A percentile compares a stretch with the other conserved stretches of the same genome.
Conservation (phyloP, 1,139 yeast species). For the Nakaseomyces kungkrabaensis region DNA sequence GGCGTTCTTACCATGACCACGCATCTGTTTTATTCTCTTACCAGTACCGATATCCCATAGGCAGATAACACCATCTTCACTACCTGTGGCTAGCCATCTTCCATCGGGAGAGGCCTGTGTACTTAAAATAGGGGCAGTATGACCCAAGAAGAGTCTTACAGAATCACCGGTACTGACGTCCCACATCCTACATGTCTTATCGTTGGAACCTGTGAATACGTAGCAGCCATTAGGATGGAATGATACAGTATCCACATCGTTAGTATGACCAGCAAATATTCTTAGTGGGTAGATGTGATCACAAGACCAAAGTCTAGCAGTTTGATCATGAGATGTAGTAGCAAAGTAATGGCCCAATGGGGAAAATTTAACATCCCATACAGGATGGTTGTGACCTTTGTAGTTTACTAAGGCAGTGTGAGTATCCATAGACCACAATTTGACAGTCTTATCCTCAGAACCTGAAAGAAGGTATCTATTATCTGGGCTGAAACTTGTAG, state of each 20-base stretch:
- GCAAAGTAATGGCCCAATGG: slow-evolving; percentile 97
- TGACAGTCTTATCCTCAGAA: slow-evolving; percentile 85
- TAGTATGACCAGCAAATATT: slow-evolving; percentile 93
- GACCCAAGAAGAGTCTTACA: slow-evolving; percentile 91
- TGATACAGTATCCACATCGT: slow-evolving; percentile 90
- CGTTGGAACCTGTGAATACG: slow-evolving; percentile 89
- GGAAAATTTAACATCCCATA: slow-evolving; percentile 93
- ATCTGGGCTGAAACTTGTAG: slow-evolving; percentile 85
- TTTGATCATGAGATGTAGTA: slow-evolving; percentile 94
- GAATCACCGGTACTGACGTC: slow-evolving; percentile 83
- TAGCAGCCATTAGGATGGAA: slow-evolving; percentile 96
- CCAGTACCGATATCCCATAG: slow-evolving; percentile 96
- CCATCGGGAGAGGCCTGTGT: slow-evolving; percentile 95
- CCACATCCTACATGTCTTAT: slow-evolving; percentile 97
- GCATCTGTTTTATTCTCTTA: slow-evolving; percentile 65
- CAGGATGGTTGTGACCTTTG: slow-evolving; percentile 92
- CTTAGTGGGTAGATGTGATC: slow-evolving; percentile 95
- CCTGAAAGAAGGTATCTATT: slow-evolving; percentile 69
- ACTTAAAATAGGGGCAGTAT: slow-evolving; percentile 76
- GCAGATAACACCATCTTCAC: slow-evolving; percentile 82
- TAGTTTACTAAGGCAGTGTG: slow-evolving; percentile 84
- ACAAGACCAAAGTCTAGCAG: slow-evolving; percentile 95
- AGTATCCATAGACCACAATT: slow-evolving; percentile 92
- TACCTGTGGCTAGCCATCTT: slow-evolving; percentile 90
- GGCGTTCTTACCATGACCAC: slow-evolving; percentile 86